phyloP scores from a whole-genome alignment of 1,284 basidiomycete genomes.

The Golubevia pallescens region DNA sequence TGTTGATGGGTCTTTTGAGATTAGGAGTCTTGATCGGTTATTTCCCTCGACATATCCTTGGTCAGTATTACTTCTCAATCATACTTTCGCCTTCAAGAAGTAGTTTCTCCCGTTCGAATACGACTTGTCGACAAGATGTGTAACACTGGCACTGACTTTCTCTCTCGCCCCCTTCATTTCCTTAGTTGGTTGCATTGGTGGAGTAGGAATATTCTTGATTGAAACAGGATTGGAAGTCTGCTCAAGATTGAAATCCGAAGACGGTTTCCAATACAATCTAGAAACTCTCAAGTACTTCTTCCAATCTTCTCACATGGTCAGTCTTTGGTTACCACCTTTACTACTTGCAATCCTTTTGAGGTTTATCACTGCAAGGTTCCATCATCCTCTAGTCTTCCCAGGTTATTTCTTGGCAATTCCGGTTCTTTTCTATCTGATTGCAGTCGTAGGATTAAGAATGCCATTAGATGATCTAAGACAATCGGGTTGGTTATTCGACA shows the following conservation, averaged over 20 bases:
- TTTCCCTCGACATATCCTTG: slow-evolving; percentile 92
- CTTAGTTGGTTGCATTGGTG: slow-evolving; percentile 83
- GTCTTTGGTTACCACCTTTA: slow-evolving; percentile 79
- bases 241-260: slow-evolving; percentile 77
- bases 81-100: no score
- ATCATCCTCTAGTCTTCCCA: slow-evolving; percentile 91
- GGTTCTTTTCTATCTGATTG: slow-evolving; percentile 79
- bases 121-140: no score
- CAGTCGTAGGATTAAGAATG: slow-evolving; percentile 72
- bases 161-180: no score
- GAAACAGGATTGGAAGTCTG: slow-evolving; percentile 74
- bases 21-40: slow-evolving; percentile 89
- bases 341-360: slow-evolving; percentile 79
- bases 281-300: slow-evolving; percentile 70
- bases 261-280: slow-evolving; percentile 75
- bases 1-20: slow-evolving; percentile 73
- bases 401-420: slow-evolving; percentile 85
- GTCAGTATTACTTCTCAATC: not conserved
- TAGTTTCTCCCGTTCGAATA: no score
- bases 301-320: slow-evolving; percentile 69
- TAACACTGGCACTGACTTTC: slow-evolving; percentile 8
- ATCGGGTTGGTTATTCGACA: slow-evolving; percentile 88
- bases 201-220: slow-evolving; percentile 86
- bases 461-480: slow-evolving; percentile 72
- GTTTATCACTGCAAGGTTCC: slow-evolving; percentile 78